Evolutionary conservation across 1,284 basidiomycete species (phyloP), one percentile per base, ranked within the genome.

Genomic region (Cryptococcus depauperatus): DNA sequence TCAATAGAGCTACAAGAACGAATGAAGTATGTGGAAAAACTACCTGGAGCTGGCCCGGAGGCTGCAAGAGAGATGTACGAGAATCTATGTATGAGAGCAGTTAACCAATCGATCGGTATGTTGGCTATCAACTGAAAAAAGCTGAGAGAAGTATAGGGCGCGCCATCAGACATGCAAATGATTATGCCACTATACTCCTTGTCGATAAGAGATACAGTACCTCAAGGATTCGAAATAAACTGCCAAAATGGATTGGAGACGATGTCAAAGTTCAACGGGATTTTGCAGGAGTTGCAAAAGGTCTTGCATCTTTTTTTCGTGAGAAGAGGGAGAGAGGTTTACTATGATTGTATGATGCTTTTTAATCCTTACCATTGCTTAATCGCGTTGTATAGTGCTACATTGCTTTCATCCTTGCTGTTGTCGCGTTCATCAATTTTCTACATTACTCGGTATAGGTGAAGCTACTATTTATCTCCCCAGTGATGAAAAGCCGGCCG

Each of bases 31-130:
- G 85, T 88, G 29, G 82, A 61, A 42, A 51, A 42, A 4, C 41
- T 69, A 9, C 65, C 66, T 39, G 66, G 65, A 1, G 76, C 78
- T 7, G 71, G 75, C 46, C 80, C 79, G 54, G 81, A 89, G 56
- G 85, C 90, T 4, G 85, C 81, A 3, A 78, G 79, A 22, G 35
- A 37, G 21, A 37, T 93, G 37, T 93, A 93, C 68, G 83, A 85
- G 72, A 92, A 92, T 65, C 79, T 91, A 75, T 95, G 90, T 62
- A 95, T 96, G 88, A 87, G 88, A 42, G 77, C 91, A 0, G 91
- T 97, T 34, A 98, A 98, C 70, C 93, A 98, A 67, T 90, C 86
- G 46, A 96, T 98, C 51, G 92, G 91, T 83, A 51, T 45, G 79
- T 5, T 8, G 26, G n/a, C 18, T 39, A 7, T 22, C 18, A 16